Evolutionary conservation across 2,329 filamentous ascomycete species (phyloP).

Genomic region (Esteya vermicola): DNA sequence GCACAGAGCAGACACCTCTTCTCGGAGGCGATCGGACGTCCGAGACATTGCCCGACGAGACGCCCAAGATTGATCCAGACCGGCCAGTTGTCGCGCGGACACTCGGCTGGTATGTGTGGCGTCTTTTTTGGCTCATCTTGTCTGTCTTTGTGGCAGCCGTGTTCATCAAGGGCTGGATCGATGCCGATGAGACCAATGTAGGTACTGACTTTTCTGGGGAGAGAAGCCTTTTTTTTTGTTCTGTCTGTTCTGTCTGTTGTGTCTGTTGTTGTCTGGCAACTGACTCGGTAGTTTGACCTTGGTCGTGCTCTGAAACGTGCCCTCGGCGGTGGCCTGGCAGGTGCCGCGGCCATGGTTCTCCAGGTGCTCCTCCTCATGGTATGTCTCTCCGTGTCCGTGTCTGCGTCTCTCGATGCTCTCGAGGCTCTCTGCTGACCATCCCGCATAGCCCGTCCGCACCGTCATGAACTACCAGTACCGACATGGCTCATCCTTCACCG

Average conservation of each 20-base stretch:
- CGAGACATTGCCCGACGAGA: too few relatives aligned
- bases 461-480: conserved; percentile 39
- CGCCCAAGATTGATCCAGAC: too few relatives aligned
- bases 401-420: too few relatives aligned
- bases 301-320: conserved; percentile 27
- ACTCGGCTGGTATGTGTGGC: conserved; percentile 16
- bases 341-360: conserved; percentile 32
- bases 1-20: too few relatives aligned
- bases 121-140: conserved; percentile 19
- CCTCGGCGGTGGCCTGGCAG: conserved; percentile 30
- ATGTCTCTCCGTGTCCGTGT: conserved; percentile 1
- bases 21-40: too few relatives aligned
- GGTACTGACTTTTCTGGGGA: conserved; percentile 3
- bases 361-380: conserved; percentile 34
- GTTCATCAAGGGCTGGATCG: conserved; percentile 31
- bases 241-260: too few relatives aligned
- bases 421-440: neutral
- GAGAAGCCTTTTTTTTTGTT: neutral
- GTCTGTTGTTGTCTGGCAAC: too few relatives aligned
- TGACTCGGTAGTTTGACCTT: conserved; percentile 27
- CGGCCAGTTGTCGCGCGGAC: neutral
- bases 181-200: conserved; percentile 25
- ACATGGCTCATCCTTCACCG: conserved; percentile 25
- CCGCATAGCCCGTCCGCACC: conserved; percentile 27
- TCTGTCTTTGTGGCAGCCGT: conserved; percentile 18